These are phyloP conservation scores for Diplogelasinospora grovesii DNA, from an alignment of 495 filamentous ascomycete genomes.

Conservation along the genomic window DNA sequence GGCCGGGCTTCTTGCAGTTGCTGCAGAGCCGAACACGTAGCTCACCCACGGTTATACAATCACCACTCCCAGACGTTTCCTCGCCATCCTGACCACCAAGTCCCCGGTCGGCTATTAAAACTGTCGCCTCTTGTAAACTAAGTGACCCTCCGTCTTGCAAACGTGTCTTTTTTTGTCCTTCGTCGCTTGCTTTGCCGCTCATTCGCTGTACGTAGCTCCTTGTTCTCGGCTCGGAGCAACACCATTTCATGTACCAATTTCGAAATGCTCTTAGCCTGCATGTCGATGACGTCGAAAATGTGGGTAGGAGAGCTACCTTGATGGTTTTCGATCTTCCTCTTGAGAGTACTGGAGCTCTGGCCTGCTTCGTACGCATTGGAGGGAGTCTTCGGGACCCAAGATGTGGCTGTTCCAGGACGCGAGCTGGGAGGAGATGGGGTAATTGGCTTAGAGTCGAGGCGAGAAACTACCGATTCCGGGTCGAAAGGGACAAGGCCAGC, in stretches of 20 bases:
- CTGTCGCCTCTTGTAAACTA: not conserved
- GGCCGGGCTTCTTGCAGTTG: too few relatives aligned
- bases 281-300: not conserved
- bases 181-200: slow-evolving; percentile 1
- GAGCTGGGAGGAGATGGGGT: slow-evolving; percentile 3
- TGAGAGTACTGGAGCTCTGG: not conserved
- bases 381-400: not conserved
- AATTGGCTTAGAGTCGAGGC: not conserved
- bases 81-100: not conserved
- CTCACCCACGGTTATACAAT: not conserved
- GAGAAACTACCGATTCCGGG: not conserved
- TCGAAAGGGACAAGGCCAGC: too few relatives aligned
- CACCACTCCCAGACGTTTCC: not conserved
- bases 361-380: slow-evolving; percentile 1
- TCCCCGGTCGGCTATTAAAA: not conserved
- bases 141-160: not conserved
- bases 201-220: not conserved
- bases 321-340: not conserved
- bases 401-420: not conserved
- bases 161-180: slow-evolving; percentile 1
- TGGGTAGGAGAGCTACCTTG: not conserved
- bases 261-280: slow-evolving; percentile 1
- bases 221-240: slow-evolving; percentile 1
- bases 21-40: not conserved
- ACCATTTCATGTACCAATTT: slow-evolving; percentile 3